A percentile compares a stretch with the other conserved stretches of the same genome.
These are phyloP conservation scores for Cenchrus americanus DNA, from an alignment of 176 grass and related monocot species.

Conservation along the genomic window DNA sequence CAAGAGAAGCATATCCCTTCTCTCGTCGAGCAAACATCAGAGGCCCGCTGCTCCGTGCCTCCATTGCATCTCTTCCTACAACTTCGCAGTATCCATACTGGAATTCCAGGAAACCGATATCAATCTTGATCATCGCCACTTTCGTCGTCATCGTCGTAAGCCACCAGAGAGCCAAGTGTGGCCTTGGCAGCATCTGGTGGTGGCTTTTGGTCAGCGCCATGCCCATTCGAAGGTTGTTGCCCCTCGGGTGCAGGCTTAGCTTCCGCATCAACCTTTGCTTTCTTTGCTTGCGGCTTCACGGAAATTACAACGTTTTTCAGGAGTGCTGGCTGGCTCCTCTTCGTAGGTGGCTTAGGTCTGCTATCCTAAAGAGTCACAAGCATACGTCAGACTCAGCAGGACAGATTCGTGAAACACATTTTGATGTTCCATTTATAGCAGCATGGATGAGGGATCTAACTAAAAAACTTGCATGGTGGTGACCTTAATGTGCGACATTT, in stretches of 20 bases:
- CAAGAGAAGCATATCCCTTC: not conserved
- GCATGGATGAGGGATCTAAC: constrained; percentile 7
- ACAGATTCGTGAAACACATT: not conserved
- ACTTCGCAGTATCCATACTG: not conserved
- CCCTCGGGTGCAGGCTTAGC: constrained; percentile 37
- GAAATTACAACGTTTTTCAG: constrained; percentile 78
- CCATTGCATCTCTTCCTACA: not conserved
- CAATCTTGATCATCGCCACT: constrained; percentile 55
- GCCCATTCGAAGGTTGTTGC: constrained; percentile 31
- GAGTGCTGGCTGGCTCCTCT: constrained; percentile 62
- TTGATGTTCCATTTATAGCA: constrained; percentile 22
- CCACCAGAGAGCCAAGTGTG: constrained; percentile 53
- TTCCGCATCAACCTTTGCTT: constrained; percentile 52
- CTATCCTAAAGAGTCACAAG: constrained; percentile 38
- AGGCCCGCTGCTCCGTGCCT: not conserved
- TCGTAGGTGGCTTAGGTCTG: constrained; percentile 53
- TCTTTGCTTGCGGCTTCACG: constrained; percentile 90
- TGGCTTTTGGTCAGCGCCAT: constrained; percentile 24
- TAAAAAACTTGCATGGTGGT: not conserved
- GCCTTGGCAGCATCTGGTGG: constrained; percentile 28
- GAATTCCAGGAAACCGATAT: not conserved
- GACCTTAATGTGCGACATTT: not conserved
- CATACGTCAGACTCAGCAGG: not conserved
- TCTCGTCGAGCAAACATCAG: not conserved
- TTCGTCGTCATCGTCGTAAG: constrained; percentile 61